Evolutionary conservation across 1,284 basidiomycete genomes (phyloP).

Genomic region (Kwoniella shivajii): DNA sequence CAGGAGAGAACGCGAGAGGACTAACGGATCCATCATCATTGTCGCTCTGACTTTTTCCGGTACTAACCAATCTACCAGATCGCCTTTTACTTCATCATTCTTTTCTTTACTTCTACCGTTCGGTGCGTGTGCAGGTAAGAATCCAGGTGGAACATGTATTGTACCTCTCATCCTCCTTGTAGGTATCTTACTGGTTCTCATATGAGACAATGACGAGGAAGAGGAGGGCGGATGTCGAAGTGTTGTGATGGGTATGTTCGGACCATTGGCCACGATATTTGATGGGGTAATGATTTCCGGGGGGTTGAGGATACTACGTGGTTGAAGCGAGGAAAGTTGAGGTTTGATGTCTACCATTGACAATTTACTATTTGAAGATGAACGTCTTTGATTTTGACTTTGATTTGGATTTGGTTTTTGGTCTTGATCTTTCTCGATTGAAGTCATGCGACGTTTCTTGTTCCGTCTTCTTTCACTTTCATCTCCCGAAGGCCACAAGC

Average conservation of each 20-base stretch:
- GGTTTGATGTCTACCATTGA: not conserved
- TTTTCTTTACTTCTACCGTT: constrained; percentile 23
- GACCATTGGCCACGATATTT: not conserved
- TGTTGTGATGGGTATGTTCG: not conserved
- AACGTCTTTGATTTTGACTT: not conserved
- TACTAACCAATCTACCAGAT: constrained; percentile 30
- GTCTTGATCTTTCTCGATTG: not conserved
- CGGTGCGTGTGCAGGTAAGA: constrained; percentile 12
- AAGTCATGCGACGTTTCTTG: constrained; percentile 24
- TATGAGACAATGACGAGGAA: not conserved
- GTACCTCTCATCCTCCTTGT: constrained; percentile 5
- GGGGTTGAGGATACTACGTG: not conserved
- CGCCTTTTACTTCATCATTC: constrained; percentile 1
- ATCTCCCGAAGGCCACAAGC: constrained; percentile 39
- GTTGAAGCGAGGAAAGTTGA: not conserved
- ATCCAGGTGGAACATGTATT: constrained; percentile 22
- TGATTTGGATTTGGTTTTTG: not conserved
- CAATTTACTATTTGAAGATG: too few species aligned
- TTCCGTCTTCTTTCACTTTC: constrained; percentile 36
- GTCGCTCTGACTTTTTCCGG: constrained; percentile 28
- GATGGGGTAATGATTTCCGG: not conserved
- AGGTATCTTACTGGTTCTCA: not conserved
- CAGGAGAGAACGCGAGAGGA: not conserved
- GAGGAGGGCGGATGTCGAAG: not conserved
- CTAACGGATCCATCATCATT: constrained; percentile 49